Base-by-base conservation (phyloP, 768 basidiomycete species). In the Lactarius indigo region DNA sequence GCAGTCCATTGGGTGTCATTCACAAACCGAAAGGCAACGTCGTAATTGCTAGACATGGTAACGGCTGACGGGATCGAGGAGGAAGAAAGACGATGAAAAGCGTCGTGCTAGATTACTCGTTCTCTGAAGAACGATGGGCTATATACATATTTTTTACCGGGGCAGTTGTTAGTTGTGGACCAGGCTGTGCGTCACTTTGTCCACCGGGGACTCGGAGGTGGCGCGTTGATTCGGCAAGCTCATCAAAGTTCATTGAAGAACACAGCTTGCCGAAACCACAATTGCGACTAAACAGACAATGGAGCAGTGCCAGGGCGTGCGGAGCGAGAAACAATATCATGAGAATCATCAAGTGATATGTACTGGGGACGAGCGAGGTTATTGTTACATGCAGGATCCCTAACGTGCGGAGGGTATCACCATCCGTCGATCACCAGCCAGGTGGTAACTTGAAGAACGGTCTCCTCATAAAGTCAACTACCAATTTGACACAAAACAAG, bases 401-500 rank as follows among this genome's bases (percentile, higher is more conserved):
- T 61, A 23, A 26, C 52, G 39, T 15, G 12, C 8, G 26, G 47
- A 37, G 23, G 30, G 33, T 37, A 33, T 26, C 17, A 8, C 58
- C 63, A 54, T 52, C n/a, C n/a, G 12, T 30, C 35, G 28, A 57
- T 68, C 54, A 77, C 76, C 72, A 79, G 70, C 74, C 74, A 1
- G 73, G n/a, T n/a, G 61, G 28, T 10, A 57, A 61, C 50, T 64
- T 63, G 65, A 28, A 55, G 70, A 78, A 77, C 41, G 73, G 76
- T 2, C 52, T 28, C 64, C 75, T 83, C 83, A 84, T 83, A 73
- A 96, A 96, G 79, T 95, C 84, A 55, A 95, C 87, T 63, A 80
- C 81, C 56, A 99, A 80, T 69, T 93, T 78, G 63, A 96, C 77
- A 78, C 96, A 98, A 60, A 94, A 68, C 82, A 96, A 77, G 61